Base-by-base conservation (phyloP, 2,329 filamentous ascomycete species). In the Trichoderma oligosporum region DNA sequence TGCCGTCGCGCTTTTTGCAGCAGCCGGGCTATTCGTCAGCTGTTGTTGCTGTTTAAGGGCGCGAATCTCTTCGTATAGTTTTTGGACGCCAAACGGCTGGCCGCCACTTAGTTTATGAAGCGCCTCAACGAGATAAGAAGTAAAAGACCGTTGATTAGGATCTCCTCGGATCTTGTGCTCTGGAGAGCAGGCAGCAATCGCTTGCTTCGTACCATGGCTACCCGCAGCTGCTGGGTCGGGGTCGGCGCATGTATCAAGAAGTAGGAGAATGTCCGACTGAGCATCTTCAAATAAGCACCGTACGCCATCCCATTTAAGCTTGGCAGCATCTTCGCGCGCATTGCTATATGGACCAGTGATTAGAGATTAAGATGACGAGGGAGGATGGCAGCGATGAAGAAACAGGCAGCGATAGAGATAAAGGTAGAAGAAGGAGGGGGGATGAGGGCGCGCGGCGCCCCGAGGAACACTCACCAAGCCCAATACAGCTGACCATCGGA, bases 261-360 rank as follows among this genome's bases (percentile, higher is more conserved):
- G 70, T 4, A 87, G 71, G 12, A 87, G 74, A 33, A 86, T 82
- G 66, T 87, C 84, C 4, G 82, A 84, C 60, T 80, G 79, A 2
- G 81, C 78, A 66, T 86, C 82, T 61, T 86, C 83, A 49, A 87
- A 78, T 14, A 85, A 70, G 65, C 79, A 84, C 56, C 82, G 79
- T 2, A 87, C 76, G n/a, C 80, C 80, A 62, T 81, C 78, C 83
- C 84, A 87, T 64, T 81, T 85, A 25, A 87, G 71, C 68, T 79
- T 83, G 29, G 82, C 74, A n/a, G 83, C 78, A 65, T 84, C 80
- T 60, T 82, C 78, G 45, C 77, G 75, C 42, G 76, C 61, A 69
- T 83, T 82, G 71, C 84, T 86, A 67, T 51, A 38, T 12, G 31
- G 31, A 6, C 31, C 25, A 14, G 20, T 36, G 16, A 31, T 55